A percentile compares a stretch with the other conserved stretches of the same genome.
Evolutionary conservation across 2,329 filamentous ascomycete species (phyloP).

Genomic region (Pseudogymnoascus sp.): DNA sequence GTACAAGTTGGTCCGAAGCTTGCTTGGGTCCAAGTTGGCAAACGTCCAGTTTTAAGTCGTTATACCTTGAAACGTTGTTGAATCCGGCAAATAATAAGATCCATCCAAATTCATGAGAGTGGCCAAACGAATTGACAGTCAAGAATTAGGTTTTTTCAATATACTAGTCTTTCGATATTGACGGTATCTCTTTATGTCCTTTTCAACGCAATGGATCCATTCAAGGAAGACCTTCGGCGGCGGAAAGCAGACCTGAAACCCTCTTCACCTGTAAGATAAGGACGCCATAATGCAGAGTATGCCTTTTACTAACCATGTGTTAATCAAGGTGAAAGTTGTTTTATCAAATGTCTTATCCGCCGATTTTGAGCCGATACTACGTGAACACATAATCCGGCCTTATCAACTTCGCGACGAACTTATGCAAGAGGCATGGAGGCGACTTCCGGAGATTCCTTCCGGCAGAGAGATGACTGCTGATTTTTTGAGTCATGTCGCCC

Average conservation of each 20-base stretch:
- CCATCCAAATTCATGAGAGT: background rate
- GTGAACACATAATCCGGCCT: background rate
- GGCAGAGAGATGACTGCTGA: constrained; percentile 41
- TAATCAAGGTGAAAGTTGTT: background rate
- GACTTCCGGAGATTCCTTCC: constrained; percentile 46
- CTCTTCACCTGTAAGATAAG: background rate
- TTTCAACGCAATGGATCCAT: background rate
- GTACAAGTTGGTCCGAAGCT: background rate
- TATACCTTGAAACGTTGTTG: background rate
- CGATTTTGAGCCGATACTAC: constrained; percentile 5
- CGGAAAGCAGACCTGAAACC: background rate
- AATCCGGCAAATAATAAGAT: background rate
- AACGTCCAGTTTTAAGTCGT: background rate
- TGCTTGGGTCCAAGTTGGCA: background rate
- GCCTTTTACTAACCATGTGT: background rate
- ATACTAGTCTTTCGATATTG: background rate
- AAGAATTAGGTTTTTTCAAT: background rate
- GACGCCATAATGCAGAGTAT: background rate
- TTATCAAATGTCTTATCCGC: background rate
- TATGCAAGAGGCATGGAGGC: constrained; percentile 27
- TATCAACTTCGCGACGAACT: background rate
- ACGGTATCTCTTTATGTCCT: background rate
- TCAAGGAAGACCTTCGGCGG: background rate
- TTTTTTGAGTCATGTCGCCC: constrained; percentile 1
- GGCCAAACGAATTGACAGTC: background rate